These are phyloP conservation scores for Beauveria rudraprayagi DNA, from an alignment of 2,329 filamentous ascomycete species.

Conservation along the genomic window DNA sequence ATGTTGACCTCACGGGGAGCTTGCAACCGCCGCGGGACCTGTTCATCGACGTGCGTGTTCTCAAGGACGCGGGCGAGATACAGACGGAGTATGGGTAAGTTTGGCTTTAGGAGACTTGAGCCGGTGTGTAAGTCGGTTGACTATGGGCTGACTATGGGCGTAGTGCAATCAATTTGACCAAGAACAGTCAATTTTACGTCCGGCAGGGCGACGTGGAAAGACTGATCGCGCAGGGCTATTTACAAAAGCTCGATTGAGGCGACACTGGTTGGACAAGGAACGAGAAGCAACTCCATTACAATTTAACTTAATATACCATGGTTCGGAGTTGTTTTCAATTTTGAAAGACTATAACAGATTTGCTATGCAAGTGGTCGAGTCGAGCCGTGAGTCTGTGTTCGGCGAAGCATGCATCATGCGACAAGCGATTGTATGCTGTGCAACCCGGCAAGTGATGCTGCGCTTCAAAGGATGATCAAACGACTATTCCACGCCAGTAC, in stretches of 20 bases:
- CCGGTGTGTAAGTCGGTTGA: no score
- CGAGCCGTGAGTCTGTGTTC: neutral
- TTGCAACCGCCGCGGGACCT: slow-evolving; percentile 90
- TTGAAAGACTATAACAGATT: neutral
- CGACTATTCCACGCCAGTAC: no score
- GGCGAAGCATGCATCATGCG: neutral
- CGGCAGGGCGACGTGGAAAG: slow-evolving; percentile 92
- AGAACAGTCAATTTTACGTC: slow-evolving; percentile 97
- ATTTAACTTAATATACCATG: neutral
- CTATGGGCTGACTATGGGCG: neutral
- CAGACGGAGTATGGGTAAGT: slow-evolving; percentile 96
- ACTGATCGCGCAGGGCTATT: slow-evolving; percentile 86
- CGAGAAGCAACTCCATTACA: neutral
- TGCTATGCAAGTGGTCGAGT: neutral
- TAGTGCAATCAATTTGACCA: slow-evolving; percentile 90
- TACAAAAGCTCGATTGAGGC: slow-evolving; percentile 75
- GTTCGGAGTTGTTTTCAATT: neutral
- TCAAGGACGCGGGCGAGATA: slow-evolving; percentile 96
- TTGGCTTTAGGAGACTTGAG: no score
- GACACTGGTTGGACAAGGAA: neutral
- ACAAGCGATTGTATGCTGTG: neutral
- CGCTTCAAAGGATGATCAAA: neutral
- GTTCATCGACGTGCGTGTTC: slow-evolving; percentile 91
- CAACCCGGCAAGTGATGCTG: neutral
- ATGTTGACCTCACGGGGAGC: slow-evolving; percentile 90